Percentiles rank a stretch among this genome's conserved stretches.
Conservation (phyloP, 2,329 filamentous ascomycete genomes). For the Stenocarpella maydis region DNA sequence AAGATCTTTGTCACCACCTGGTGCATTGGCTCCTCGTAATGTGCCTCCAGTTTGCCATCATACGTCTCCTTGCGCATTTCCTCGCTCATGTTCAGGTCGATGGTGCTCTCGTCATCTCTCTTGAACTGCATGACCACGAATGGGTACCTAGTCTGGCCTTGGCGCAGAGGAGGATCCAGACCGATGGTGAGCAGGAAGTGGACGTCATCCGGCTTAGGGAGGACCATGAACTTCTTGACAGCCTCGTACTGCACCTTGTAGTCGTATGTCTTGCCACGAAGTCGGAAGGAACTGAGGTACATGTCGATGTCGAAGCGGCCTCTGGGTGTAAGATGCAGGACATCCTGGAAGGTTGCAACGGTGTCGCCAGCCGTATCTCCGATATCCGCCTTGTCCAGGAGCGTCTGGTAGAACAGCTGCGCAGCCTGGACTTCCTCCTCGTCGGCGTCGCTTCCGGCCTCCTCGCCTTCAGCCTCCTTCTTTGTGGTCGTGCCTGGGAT, state of each 20-base stretch:
- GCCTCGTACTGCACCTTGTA: constrained; percentile 99
- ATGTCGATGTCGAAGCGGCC: constrained; percentile 99
- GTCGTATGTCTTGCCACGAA: constrained; percentile 99
- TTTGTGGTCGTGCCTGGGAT: constrained; percentile 90
- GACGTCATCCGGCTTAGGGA: constrained; percentile 97
- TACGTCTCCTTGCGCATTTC: constrained; percentile 85
- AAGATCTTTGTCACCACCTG: constrained; percentile 96
- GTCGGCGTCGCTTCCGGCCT: constrained; percentile 71
- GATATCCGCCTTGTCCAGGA: constrained; percentile 99
- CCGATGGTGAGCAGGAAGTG: constrained; percentile 96
- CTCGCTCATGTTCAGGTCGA: constrained; percentile 95
- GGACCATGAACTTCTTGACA: constrained; percentile 98
- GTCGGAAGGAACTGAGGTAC: constrained; percentile 96
- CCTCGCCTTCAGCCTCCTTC: constrained; percentile 76
- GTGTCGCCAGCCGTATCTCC: constrained; percentile 99
- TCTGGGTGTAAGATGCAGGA: constrained; percentile 96
- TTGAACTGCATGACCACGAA: constrained; percentile 99
- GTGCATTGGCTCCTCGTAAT: constrained; percentile 93
- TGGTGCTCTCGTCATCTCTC: constrained; percentile 94
- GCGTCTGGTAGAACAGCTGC: constrained; percentile 95
- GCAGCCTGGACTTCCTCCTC: constrained; percentile 94
- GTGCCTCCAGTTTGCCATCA: constrained; percentile 85
- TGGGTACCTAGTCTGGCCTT: constrained; percentile 96
- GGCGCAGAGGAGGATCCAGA: constrained; percentile 90
- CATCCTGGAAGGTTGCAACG: constrained; percentile 95